Percentiles rank a stretch among this genome's conserved stretches.
phyloP scores from a whole-genome alignment of 768 basidiomycete genomes.

The Leccinum broughii region DNA sequence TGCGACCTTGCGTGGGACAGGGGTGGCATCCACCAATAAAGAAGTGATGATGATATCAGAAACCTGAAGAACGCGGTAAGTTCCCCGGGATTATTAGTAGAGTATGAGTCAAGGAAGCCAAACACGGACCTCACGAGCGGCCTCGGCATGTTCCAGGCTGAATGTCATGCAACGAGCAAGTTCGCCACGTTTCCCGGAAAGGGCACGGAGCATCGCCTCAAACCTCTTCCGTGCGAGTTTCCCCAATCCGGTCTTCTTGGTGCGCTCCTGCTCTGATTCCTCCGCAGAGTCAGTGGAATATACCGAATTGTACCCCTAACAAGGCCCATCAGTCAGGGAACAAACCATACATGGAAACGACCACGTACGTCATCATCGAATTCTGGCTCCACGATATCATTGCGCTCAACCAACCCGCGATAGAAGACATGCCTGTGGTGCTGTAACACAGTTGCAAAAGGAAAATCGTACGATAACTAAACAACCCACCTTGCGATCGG shows the following conservation, averaged over 20 bases:
- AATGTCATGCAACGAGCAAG: slow-evolving; percentile 97
- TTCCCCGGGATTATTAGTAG: not conserved
- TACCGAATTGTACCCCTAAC: slow-evolving; percentile 80
- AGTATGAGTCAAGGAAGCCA: slow-evolving; percentile 2
- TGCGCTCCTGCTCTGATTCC: slow-evolving; percentile 86
- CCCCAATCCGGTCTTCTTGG: slow-evolving; percentile 75
- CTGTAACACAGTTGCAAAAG: slow-evolving; percentile 36
- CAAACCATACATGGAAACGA: slow-evolving; percentile 1
- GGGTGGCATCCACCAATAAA: slow-evolving; percentile 84
- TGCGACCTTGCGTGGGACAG: slow-evolving; percentile 96
- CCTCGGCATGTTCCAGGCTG: slow-evolving; percentile 94
- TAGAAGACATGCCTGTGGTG: slow-evolving; percentile 74
- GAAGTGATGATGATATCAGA: slow-evolving; percentile 90
- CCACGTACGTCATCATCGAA: slow-evolving; percentile 76
- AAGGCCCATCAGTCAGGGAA: slow-evolving; percentile 10
- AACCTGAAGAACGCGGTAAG: slow-evolving; percentile 50
- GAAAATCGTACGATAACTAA: not conserved
- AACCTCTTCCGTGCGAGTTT: slow-evolving; percentile 80
- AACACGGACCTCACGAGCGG: slow-evolving; percentile 77
- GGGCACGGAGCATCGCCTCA: slow-evolving; percentile 84
- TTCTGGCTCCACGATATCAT: slow-evolving; percentile 56
- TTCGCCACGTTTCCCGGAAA: slow-evolving; percentile 86
- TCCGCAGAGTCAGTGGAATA: slow-evolving; percentile 94
- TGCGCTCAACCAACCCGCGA: slow-evolving; percentile 63
- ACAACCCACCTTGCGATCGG: slow-evolving; percentile 49